phyloP scores from a whole-genome alignment of 495 filamentous ascomycete species.

The Thozetella sp. region DNA sequence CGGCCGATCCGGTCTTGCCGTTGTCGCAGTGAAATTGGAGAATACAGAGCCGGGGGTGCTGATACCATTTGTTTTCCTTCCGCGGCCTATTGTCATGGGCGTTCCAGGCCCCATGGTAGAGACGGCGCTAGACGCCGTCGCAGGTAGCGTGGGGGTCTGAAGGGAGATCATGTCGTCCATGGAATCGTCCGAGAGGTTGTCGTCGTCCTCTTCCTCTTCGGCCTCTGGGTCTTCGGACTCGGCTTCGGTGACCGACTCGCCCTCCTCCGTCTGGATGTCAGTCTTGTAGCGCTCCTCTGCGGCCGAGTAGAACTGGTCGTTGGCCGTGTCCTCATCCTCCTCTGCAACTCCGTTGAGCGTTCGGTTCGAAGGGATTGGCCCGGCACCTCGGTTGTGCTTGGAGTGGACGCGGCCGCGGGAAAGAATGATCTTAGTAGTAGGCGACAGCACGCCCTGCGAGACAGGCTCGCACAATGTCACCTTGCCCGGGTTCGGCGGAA shows the following conservation, averaged over 20 bases:
- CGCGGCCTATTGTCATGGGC: conserved; percentile 62
- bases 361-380: conserved; percentile 35
- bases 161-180: conserved; percentile 84
- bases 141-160: conserved; percentile 72
- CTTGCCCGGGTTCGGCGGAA: conserved; percentile 78
- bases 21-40: conserved; percentile 79
- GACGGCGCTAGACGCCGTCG: conserved; percentile 65
- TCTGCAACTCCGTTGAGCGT: conserved; percentile 64
- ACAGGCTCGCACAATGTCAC: conserved; percentile 78
- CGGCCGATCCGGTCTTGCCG: conserved; percentile 66
- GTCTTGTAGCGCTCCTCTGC: conserved; percentile 68
- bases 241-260: conserved; percentile 49
- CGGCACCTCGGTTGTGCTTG: conserved; percentile 33
- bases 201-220: conserved; percentile 56
- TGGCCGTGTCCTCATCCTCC: conserved; percentile 77
- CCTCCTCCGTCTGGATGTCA: conserved; percentile 37
- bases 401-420: conserved; percentile 54
- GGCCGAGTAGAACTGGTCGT: conserved; percentile 87
- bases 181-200: conserved; percentile 73
- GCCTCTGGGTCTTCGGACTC: conserved; percentile 62
- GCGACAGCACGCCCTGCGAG: conserved; percentile 77
- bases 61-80: conserved; percentile 63
- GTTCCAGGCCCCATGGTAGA: conserved; percentile 74
- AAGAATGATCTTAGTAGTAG: conserved; percentile 70
- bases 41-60: conserved; percentile 83